phyloP scores from a whole-genome alignment of 495 filamentous ascomycete genomes.

The Bombardia bombarda region DNA sequence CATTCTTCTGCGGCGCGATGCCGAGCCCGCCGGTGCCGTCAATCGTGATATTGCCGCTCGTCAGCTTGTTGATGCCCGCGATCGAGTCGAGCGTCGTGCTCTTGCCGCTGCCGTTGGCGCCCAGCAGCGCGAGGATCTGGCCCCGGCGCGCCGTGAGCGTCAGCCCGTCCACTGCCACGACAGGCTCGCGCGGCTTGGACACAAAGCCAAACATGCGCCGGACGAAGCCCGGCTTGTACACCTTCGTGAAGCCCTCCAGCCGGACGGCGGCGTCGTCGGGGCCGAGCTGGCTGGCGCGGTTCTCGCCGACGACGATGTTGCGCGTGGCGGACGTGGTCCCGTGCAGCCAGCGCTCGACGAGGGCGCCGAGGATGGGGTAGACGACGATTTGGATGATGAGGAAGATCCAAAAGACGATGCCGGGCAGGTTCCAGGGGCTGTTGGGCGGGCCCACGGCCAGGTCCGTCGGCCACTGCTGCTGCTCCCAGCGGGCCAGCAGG shows the following conservation, averaged over 20 bases:
- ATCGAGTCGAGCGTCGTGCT: constrained; percentile 81
- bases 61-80: constrained; percentile 65
- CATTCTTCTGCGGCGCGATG: constrained; percentile 83
- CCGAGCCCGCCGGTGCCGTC: constrained; percentile 69
- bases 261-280: constrained; percentile 48
- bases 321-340: constrained; percentile 61
- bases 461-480: constrained; percentile 43
- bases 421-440: constrained; percentile 54
- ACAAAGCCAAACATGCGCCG: constrained; percentile 47
- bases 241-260: constrained; percentile 62
- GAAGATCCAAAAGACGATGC: constrained; percentile 61
- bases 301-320: constrained; percentile 35
- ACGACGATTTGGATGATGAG: constrained; percentile 62
- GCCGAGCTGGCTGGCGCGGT: constrained; percentile 20
- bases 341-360: constrained; percentile 66
- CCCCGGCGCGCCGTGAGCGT: constrained; percentile 59
- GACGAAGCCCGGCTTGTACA: constrained; percentile 59
- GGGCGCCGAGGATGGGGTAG: constrained; percentile 62
- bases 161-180: constrained; percentile 65
- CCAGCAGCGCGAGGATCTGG: constrained; percentile 73
- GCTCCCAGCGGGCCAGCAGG: constrained; percentile 60
- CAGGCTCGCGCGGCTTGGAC: constrained; percentile 48
- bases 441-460: constrained; percentile 48
- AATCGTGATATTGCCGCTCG: constrained; percentile 62
- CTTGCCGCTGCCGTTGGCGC: constrained; percentile 83